phyloP scores from a whole-genome alignment of 1,139 yeast genomes.

The Sugiyamaella sp. region DNA sequence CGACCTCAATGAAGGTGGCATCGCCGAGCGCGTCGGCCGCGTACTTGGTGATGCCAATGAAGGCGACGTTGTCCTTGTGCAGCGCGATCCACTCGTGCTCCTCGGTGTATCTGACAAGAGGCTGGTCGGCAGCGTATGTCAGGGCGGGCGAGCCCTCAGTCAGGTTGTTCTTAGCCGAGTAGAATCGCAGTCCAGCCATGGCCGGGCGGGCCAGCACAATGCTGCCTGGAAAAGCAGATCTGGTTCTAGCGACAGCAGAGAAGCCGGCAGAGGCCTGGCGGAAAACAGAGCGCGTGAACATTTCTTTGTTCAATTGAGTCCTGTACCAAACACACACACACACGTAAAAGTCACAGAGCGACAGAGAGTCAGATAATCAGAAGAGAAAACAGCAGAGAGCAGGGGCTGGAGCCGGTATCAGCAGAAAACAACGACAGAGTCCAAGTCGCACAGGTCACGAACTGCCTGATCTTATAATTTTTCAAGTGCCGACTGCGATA shows the following conservation, averaged over 20 bases:
- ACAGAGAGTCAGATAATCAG: too few species aligned
- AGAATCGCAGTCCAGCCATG: slow-evolving; percentile 24
- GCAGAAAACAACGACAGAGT: not conserved
- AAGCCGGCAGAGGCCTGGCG: slow-evolving; percentile 26
- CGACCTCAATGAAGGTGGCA: slow-evolving; percentile 90
- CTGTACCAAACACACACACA: too few species aligned
- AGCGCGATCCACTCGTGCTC: slow-evolving; percentile 97
- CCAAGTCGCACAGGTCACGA: not conserved
- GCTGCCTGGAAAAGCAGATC: slow-evolving; percentile 21
- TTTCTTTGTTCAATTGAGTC: too few species aligned
- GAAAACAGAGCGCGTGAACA: slow-evolving; percentile 24
- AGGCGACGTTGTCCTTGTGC: slow-evolving; percentile 73
- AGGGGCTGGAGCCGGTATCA: too few species aligned
- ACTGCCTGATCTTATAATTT: not conserved
- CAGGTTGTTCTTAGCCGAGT: slow-evolving; percentile 47
- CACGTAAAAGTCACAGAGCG: too few species aligned
- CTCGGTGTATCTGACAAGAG: slow-evolving; percentile 65
- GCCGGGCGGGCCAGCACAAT: slow-evolving; percentile 21
- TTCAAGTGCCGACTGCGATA: not conserved
- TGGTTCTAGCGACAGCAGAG: slow-evolving; percentile 23
- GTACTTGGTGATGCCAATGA: slow-evolving; percentile 89
- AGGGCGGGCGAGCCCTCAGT: slow-evolving; percentile 56
- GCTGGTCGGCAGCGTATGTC: slow-evolving; percentile 49
- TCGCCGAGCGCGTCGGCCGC: slow-evolving; percentile 99
- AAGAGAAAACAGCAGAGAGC: too few species aligned